Conservation (phyloP, 176 grass and related monocot species). For the Eremochloa ophiuroides region DNA sequence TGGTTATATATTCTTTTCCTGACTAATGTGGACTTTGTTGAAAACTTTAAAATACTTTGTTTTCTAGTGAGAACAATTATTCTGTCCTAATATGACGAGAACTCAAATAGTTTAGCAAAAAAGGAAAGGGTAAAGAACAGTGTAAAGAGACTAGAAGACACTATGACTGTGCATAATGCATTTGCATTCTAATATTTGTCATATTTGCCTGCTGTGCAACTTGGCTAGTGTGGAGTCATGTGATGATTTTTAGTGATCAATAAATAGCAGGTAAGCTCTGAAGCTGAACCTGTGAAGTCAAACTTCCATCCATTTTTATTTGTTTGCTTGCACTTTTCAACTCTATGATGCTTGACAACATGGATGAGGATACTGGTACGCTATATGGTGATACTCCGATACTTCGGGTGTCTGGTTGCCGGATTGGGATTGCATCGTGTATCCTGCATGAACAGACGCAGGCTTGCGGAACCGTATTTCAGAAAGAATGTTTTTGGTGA, state of each 20-base stretch:
- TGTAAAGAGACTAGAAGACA: background rate
- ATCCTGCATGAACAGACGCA: too few species aligned
- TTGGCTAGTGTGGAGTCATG: background rate
- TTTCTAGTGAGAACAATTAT: background rate
- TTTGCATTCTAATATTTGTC: background rate
- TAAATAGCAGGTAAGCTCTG: background rate
- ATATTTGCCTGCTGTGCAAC: background rate
- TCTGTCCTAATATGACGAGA: conserved; percentile 15
- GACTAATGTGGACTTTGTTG: background rate
- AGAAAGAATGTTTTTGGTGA: too few species aligned
- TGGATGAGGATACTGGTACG: too few species aligned
- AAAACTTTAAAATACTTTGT: background rate
- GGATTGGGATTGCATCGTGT: too few species aligned
- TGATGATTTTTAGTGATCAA: background rate
- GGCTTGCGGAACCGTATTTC: too few species aligned
- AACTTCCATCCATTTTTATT: conserved; percentile 1
- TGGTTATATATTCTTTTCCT: conserved; percentile 1
- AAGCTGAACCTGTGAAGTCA: background rate
- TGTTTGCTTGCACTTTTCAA: background rate
- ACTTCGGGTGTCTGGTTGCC: too few species aligned
- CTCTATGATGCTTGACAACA: background rate
- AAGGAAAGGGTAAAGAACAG: background rate
- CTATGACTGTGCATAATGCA: background rate
- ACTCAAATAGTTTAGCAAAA: background rate
- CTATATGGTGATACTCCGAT: too few species aligned